Percentiles rank a stretch among this genome's conserved stretches.
phyloP scores from a whole-genome alignment of 768 basidiomycete genomes.

The Brasilioporus rufonigricans region DNA sequence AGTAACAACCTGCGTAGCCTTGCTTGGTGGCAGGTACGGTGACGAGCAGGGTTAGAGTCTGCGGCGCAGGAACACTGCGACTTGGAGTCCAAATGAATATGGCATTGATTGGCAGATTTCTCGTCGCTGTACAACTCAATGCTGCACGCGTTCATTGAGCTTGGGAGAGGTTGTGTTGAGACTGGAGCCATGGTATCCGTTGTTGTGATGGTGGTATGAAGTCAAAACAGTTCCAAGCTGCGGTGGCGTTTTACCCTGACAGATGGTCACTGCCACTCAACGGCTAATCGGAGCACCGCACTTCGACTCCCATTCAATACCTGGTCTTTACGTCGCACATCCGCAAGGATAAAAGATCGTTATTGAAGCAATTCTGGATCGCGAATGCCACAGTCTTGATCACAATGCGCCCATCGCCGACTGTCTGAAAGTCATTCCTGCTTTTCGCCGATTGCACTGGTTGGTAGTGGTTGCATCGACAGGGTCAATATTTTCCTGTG shows the following conservation, averaged over 20 bases:
- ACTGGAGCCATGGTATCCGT: conserved; percentile 25
- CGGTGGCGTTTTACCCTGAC: neutral
- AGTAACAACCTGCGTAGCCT: conserved; percentile 35
- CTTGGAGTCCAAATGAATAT: conserved; percentile 18
- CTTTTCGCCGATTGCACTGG: too few relatives aligned
- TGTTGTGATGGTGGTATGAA: conserved; percentile 10
- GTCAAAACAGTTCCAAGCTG: neutral
- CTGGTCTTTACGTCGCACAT: too few relatives aligned
- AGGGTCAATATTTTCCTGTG: too few relatives aligned
- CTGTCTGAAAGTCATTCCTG: too few relatives aligned
- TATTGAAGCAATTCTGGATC: too few relatives aligned
- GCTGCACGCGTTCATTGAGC: conserved; percentile 20
- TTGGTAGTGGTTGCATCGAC: too few relatives aligned
- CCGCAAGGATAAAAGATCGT: too few relatives aligned
- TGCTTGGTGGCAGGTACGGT: conserved; percentile 33
- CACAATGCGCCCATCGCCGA: too few relatives aligned
- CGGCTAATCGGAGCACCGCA: too few relatives aligned
- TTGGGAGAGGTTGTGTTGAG: conserved; percentile 27
- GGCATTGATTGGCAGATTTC: conserved; percentile 24
- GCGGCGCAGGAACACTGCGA: conserved; percentile 20
- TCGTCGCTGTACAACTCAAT: conserved; percentile 9
- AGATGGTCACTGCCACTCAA: neutral
- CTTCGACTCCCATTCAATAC: too few relatives aligned
- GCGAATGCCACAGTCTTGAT: too few relatives aligned
- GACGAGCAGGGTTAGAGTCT: conserved; percentile 19